phyloP scores from a whole-genome alignment of 2,329 filamentous ascomycete species.

The Phialophora verrucosa region DNA sequence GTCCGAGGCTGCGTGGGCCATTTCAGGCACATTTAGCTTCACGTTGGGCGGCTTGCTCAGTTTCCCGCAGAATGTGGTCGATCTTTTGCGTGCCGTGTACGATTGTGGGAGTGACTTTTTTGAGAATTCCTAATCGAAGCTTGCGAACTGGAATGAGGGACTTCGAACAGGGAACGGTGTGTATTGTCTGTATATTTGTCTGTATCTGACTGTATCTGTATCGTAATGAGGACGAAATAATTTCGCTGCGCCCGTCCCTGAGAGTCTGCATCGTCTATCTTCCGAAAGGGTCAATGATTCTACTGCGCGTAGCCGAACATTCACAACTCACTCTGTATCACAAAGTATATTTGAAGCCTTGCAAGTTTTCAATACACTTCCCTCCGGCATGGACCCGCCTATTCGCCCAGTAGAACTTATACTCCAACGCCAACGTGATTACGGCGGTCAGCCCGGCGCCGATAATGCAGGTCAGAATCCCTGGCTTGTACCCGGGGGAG shows the following conservation, averaged over 20 bases:
- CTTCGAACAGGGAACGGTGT: background rate
- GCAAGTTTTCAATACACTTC: conserved; percentile 57
- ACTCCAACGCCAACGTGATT: conserved; percentile 21
- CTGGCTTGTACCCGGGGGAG: conserved; percentile 44
- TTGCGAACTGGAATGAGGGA: background rate
- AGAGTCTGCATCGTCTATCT: no score
- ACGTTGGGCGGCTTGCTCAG: background rate
- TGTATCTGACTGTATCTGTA: background rate
- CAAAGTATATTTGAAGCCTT: conserved; percentile 47
- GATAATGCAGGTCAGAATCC: conserved; percentile 42
- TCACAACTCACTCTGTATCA: background rate
- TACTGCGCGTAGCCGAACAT: no score
- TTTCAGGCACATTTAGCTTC: background rate
- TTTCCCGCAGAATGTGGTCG: background rate
- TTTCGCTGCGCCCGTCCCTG: background rate
- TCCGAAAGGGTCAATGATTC: no score
- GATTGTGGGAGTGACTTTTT: background rate
- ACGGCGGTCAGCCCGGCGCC: conserved; percentile 26
- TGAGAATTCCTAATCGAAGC: background rate
- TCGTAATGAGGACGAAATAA: background rate
- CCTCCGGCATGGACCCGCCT: conserved; percentile 47
- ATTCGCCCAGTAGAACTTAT: conserved; percentile 31
- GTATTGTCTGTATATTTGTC: background rate
- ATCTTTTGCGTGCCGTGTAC: background rate
- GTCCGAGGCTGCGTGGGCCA: background rate